Conservation (phyloP, 306 rosid genomes). For the Chamaecrista fasciculata region DNA sequence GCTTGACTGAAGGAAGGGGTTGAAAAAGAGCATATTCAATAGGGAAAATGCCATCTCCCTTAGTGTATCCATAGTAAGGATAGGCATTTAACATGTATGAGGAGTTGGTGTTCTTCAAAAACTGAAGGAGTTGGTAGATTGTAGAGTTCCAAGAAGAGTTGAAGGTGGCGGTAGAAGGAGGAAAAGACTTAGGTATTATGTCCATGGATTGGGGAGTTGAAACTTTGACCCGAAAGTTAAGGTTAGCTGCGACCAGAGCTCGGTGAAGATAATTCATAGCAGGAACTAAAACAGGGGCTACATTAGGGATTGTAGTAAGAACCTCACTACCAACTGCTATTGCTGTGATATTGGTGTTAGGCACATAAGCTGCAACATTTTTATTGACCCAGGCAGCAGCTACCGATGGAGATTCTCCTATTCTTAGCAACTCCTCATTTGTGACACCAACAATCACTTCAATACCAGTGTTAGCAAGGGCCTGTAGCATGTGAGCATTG, state of each 20-base stretch:
- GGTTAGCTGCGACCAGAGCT: constrained; percentile 78
- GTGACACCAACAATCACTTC: constrained; percentile 76
- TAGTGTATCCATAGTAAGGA: constrained; percentile 71
- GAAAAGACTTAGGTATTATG: constrained; percentile 73
- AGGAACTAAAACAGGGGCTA: constrained; percentile 70
- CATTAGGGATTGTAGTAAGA: constrained; percentile 68
- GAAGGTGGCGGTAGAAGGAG: constrained; percentile 82
- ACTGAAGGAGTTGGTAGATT: constrained; percentile 67
- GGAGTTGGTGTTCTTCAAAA: constrained; percentile 71
- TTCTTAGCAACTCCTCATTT: constrained; percentile 67
- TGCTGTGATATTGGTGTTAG: constrained; percentile 80
- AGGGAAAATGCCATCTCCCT: constrained; percentile 77
- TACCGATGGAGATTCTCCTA: constrained; percentile 70
- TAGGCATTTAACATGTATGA: constrained; percentile 75
- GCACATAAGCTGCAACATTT: constrained; percentile 77
- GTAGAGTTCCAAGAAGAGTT: constrained; percentile 71
- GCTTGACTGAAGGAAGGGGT: constrained; percentile 80
- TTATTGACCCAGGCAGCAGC: constrained; percentile 86
- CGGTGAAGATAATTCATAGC: constrained; percentile 80
- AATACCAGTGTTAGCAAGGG: constrained; percentile 67
- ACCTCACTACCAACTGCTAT: constrained; percentile 91
- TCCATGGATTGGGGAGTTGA: constrained; percentile 89
- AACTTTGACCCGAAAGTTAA: constrained; percentile 68
- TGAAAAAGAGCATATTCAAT: constrained; percentile 82
- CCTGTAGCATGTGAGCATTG: constrained; percentile 67